Conservation (phyloP, 2,329 filamentous ascomycete genomes). For the Metarhizium anisopliae region DNA sequence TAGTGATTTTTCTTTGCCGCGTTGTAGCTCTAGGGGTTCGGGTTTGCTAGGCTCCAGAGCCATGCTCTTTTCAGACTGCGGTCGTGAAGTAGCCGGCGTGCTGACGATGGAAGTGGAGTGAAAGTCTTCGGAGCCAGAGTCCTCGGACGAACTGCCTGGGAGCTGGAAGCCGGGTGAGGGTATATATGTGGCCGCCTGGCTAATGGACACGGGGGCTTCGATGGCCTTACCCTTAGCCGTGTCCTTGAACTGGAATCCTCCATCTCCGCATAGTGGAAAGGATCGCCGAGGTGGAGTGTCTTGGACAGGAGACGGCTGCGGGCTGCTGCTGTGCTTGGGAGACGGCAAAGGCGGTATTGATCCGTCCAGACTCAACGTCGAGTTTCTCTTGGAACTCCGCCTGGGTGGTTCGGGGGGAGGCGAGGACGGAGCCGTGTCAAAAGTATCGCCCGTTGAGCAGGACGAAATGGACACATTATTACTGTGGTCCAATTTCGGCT, state of each 20-base stretch:
- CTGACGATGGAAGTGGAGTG: slow-evolving; percentile 25
- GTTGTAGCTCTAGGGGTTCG: background rate
- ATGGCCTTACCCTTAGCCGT: background rate
- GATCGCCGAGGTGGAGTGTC: background rate
- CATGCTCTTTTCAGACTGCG: slow-evolving; percentile 29
- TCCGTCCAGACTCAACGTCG: slow-evolving; percentile 8
- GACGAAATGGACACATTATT: slow-evolving; percentile 9
- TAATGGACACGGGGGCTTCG: background rate
- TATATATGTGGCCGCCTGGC: background rate
- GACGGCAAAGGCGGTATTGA: slow-evolving; percentile 2
- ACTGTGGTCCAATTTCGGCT: slow-evolving; percentile 3
- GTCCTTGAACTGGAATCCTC: background rate
- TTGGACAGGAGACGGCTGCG: background rate
- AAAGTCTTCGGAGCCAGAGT: slow-evolving; percentile 29
- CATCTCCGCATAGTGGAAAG: background rate
- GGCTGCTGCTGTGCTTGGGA: background rate
- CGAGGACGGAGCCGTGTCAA: slow-evolving; percentile 10
- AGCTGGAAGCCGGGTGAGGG: background rate
- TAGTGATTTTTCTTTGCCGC: background rate
- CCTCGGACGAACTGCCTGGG: slow-evolving; percentile 23
- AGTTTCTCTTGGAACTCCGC: slow-evolving; percentile 18
- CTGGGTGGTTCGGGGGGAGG: slow-evolving; percentile 18
- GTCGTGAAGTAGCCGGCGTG: slow-evolving; percentile 31
- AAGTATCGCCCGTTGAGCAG: slow-evolving; percentile 5
- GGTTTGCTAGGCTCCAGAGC: slow-evolving; percentile 8